Evolutionary conservation across 2,329 filamentous ascomycete species (phyloP).

Genomic region (Tolypocladium cylindrosporum): DNA sequence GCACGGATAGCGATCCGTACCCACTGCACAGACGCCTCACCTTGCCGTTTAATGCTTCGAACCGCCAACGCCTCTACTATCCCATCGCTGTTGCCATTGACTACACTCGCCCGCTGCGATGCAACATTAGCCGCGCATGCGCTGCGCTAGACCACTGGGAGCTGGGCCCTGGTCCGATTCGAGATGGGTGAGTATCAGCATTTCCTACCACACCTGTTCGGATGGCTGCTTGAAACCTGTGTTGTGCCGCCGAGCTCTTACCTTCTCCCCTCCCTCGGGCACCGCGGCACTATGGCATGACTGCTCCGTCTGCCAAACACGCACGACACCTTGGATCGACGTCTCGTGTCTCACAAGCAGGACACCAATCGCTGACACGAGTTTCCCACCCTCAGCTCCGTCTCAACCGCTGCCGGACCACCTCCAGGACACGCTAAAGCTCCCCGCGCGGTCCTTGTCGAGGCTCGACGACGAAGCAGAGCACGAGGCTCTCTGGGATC

Average conservation of each 20-base stretch:
- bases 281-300: background rate
- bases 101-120: constrained; percentile 1
- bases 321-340: background rate
- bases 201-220: background rate
- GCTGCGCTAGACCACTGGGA: constrained; percentile 9
- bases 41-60: background rate
- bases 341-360: background rate
- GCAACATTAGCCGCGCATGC: constrained; percentile 8
- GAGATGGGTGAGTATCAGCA: constrained; percentile 14
- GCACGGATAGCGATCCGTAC: background rate
- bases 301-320: background rate
- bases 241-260: background rate
- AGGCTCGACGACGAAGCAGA: constrained; percentile 45
- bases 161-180: constrained; percentile 12
- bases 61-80: background rate
- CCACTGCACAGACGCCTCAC: background rate
- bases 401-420: constrained; percentile 50
- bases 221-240: background rate
- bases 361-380: constrained; percentile 4
- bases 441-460: constrained; percentile 37
- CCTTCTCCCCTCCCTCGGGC: background rate
- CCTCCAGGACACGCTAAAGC: constrained; percentile 40
- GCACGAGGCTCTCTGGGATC: constrained; percentile 39
- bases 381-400: constrained; percentile 32
- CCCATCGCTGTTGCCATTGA: background rate